phyloP scores from a whole-genome alignment of 2,329 filamentous ascomycete species.

The Botrytis sinoallii region DNA sequence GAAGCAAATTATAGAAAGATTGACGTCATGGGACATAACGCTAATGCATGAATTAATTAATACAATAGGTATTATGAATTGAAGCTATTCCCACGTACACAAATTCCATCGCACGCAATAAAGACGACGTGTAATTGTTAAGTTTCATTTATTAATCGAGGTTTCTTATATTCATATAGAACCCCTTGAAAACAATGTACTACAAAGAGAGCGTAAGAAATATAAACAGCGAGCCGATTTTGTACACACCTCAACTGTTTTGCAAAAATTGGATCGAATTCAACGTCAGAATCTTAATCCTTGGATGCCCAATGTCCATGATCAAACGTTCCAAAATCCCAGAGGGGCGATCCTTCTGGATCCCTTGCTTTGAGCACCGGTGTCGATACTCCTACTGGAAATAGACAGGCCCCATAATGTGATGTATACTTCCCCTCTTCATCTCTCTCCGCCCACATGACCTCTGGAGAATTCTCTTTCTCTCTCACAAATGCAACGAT shows the following conservation, averaged over 20 bases:
- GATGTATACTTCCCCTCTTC: too few species aligned
- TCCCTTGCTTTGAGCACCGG: background rate
- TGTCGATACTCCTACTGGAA: background rate
- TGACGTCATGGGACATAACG: background rate
- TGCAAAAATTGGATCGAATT: background rate
- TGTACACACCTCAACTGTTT: background rate
- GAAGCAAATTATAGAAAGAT: background rate
- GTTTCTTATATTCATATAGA: background rate
- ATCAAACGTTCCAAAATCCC: background rate
- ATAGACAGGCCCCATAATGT: accelerated
- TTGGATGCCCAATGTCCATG: background rate
- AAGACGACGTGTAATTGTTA: background rate
- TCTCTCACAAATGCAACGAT: background rate
- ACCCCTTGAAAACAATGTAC: background rate
- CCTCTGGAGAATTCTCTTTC: background rate
- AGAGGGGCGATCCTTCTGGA: too few species aligned
- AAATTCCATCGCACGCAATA: background rate
- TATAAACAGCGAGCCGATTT: background rate
- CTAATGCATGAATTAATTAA: background rate
- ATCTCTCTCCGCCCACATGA: background rate
- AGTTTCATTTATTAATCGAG: background rate
- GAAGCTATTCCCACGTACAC: background rate
- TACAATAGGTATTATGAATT: background rate
- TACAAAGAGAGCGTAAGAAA: background rate
- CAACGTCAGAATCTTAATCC: background rate